phyloP scores from a whole-genome alignment of 163 green algal genomes.

The Smithsoniella earleae region DNA sequence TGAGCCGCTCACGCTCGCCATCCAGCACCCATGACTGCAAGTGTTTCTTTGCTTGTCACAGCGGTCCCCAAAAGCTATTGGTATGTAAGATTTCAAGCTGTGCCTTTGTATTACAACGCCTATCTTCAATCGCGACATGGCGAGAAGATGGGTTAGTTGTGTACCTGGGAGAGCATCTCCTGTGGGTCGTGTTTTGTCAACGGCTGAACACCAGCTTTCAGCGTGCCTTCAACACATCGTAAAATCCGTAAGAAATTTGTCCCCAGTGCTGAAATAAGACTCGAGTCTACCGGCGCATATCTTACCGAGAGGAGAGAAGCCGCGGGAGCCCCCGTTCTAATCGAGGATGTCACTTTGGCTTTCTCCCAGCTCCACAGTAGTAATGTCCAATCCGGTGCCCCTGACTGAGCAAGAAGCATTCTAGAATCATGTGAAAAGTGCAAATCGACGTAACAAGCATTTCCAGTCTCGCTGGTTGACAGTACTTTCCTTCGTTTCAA shows the following conservation, averaged over 20 bases:
- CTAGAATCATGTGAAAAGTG: not conserved
- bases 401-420: slow-evolving; percentile 51
- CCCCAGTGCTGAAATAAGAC: slow-evolving; percentile 23
- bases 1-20: slow-evolving; percentile 54
- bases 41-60: not conserved
- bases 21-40: slow-evolving; percentile 36
- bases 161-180: slow-evolving; percentile 14
- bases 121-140: no score
- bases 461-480: slow-evolving; percentile 47
- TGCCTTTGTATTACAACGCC: not conserved
- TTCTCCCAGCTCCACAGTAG: slow-evolving; percentile 84
- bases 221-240: slow-evolving; percentile 21
- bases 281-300: not conserved
- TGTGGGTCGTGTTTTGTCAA: slow-evolving; percentile 33
- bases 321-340: slow-evolving; percentile 37
- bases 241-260: slow-evolving; percentile 24
- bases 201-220: slow-evolving; percentile 32
- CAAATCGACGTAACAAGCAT: not conserved
- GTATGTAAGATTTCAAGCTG: slow-evolving; percentile 1
- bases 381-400: slow-evolving; percentile 74
- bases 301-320: slow-evolving; percentile 10
- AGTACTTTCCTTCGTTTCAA: slow-evolving; percentile 77
- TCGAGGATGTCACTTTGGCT: slow-evolving; percentile 54
- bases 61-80: not conserved
- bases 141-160: no score